Evolutionary conservation across 768 basidiomycete species (phyloP), one percentile per base, ranked within the genome.

Genomic region (Fibroporia radiculosa): DNA sequence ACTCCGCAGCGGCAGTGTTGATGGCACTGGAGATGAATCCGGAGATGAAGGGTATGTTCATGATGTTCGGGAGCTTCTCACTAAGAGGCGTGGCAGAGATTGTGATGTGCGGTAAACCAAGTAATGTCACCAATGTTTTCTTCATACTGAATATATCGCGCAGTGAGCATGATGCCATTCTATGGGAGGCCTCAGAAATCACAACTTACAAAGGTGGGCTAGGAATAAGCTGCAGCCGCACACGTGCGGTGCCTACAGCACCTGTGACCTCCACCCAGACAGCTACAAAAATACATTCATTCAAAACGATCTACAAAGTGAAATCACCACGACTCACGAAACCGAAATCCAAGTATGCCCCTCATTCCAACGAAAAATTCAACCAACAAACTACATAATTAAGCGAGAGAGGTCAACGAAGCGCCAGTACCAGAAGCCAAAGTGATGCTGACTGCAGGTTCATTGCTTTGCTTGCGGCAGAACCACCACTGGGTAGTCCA

Each of bases 201-300:
- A 36, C n/a, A 10, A 31, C 19, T 13, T 37, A 62, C 62, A 79
- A 89, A 0, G 86, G 87, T 0, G 79, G 73, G 48, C 82, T 76
- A 0, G 84, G 77, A 34, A 82, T 84, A 53, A 88, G 73, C 61
- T 87, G 81, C n/a, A 86, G 65, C 12, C 85, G 71, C 22, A 82
- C 63, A 11, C 87, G 70, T 3, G 77, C 72, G 2, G 79, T 78
- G 3, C 77, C 77, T 16, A 77, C 66, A n/a, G 84, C 64, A 4
- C 77, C 76, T 26, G 80, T 79, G 28, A 88, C 65, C 48, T 86
- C 82, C 18, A 85, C 77, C 82, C 84, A 90, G 19, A 78, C 72
- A 6, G 74, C 74, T 52, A 67, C 65, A 70, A 42, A 19, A 32
- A 26, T 24, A 2, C 3, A 1, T 42, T 19, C 23, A 19, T 28